phyloP scores from a whole-genome alignment of 768 basidiomycete genomes.

The Leccinum longicurvipes region DNA sequence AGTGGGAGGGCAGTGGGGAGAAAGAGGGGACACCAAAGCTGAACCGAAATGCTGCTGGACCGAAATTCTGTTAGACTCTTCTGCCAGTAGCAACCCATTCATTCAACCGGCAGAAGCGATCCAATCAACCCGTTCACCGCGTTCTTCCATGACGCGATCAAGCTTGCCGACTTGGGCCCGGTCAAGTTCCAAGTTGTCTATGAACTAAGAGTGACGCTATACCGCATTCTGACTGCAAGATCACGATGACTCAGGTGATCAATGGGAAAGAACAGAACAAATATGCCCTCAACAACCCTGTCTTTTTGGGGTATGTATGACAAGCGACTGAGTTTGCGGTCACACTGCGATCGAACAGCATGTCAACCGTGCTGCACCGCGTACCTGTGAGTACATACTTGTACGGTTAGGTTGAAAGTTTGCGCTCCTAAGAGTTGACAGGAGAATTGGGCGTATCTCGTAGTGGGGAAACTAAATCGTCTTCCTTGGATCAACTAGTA shows the following conservation, averaged over 20 bases:
- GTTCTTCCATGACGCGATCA: neutral
- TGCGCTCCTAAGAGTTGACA: neutral
- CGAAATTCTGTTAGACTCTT: neutral
- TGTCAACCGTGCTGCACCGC: neutral
- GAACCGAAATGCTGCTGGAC: too few species aligned
- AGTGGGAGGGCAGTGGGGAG: neutral
- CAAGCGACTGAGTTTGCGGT: neutral
- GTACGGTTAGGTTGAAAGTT: neutral
- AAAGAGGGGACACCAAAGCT: neutral
- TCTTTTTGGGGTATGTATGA: neutral
- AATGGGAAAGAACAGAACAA: neutral
- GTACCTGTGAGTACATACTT: neutral
- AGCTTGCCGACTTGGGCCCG: slow-evolving; percentile 11
- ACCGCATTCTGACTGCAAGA: neutral
- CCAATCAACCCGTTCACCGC: slow-evolving; percentile 8
- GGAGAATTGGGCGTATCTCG: neutral
- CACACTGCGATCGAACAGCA: neutral
- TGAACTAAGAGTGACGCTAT: neutral
- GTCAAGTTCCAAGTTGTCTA: neutral
- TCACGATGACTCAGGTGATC: neutral
- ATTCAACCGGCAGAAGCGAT: neutral
- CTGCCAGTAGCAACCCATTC: neutral
- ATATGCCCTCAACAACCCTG: neutral
- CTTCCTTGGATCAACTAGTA: neutral
- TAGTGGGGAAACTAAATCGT: neutral